Evolutionary conservation across 208 protist species (phyloP).

Genomic region (Acanthamoeba culbertsoni): DNA sequence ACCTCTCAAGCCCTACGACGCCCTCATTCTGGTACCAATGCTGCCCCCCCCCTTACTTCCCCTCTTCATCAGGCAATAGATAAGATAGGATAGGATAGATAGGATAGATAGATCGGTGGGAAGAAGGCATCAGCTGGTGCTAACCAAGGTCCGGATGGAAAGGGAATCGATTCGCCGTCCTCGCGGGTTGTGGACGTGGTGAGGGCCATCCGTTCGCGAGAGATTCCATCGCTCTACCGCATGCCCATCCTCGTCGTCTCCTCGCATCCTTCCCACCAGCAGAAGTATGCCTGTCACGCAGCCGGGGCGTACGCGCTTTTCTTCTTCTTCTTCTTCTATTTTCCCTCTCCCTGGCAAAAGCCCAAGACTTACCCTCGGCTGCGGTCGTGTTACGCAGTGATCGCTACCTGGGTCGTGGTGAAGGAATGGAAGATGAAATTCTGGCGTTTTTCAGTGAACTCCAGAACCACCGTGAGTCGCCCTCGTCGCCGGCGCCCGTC

Average conservation of each 20-base stretch:
- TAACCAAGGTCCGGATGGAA: not conserved
- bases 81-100: too few species aligned
- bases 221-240: slow-evolving; percentile 44
- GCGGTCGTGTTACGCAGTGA: slow-evolving; percentile 13
- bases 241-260: slow-evolving; percentile 34
- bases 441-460: not conserved
- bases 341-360: too few species aligned
- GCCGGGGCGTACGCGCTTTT: slow-evolving; percentile 35
- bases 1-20: not conserved
- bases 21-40: slow-evolving; percentile 19
- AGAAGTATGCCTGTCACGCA: not conserved
- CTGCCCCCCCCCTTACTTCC: not conserved
- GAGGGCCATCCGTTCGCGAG: not conserved
- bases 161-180: not conserved
- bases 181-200: not conserved
- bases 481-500: not conserved
- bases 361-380: too few species aligned
- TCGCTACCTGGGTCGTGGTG: not conserved
- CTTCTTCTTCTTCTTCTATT: too few species aligned
- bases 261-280: not conserved
- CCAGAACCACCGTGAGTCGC: not conserved
- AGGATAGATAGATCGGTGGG: too few species aligned
- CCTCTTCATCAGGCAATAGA: not conserved
- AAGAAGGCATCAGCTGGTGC: too few species aligned
- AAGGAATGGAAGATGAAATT: not conserved